Percentiles rank a stretch among this genome's conserved stretches.
Evolutionary conservation across 2,329 filamentous ascomycete genomes (phyloP).

Genomic region (Botryotinia globosa): DNA sequence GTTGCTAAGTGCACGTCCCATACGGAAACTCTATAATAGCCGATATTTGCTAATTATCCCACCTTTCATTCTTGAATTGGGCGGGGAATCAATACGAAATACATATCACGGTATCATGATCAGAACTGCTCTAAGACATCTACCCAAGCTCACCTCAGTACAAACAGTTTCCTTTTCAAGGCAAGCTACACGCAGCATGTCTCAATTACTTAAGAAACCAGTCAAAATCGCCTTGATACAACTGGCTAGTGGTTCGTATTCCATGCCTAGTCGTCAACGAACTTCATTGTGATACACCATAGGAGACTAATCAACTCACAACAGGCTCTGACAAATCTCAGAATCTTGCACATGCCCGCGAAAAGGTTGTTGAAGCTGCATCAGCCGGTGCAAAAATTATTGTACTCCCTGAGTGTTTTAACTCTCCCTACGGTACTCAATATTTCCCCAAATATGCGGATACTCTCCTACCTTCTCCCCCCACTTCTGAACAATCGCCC

Average conservation of each 20-base stretch:
- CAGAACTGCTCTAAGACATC: slow-evolving; percentile 3
- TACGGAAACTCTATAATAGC: not conserved
- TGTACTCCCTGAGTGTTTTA: slow-evolving; percentile 97
- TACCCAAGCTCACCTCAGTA: slow-evolving; percentile 18
- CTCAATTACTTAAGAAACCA: slow-evolving; percentile 63
- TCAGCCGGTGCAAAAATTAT: slow-evolving; percentile 75
- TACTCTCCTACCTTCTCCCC: slow-evolving; percentile 75
- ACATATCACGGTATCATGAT: slow-evolving; percentile 6
- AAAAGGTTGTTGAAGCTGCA: slow-evolving; percentile 80
- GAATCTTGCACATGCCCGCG: slow-evolving; percentile 78
- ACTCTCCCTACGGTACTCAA: slow-evolving; percentile 89
- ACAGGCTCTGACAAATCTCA: slow-evolving; percentile 73
- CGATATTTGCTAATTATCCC: slow-evolving; percentile 7
- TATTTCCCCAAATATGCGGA: slow-evolving; percentile 94
- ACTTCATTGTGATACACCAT: slow-evolving; percentile 28
- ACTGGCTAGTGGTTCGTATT: slow-evolving; percentile 62
- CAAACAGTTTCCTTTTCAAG: slow-evolving; percentile 1
- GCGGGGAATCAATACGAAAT: not conserved
- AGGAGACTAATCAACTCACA: slow-evolving; percentile 27
- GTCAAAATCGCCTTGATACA: slow-evolving; percentile 81
- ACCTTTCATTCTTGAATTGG: not conserved
- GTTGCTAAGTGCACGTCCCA: slow-evolving; percentile 15
- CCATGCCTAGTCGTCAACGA: slow-evolving; percentile 23
- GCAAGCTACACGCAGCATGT: slow-evolving; percentile 32
- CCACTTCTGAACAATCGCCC: slow-evolving; percentile 66